Percentiles rank a stretch among this genome's conserved stretches.
phyloP scores from a whole-genome alignment of 306 rosid species.

The Coriaria nepalensis region DNA sequence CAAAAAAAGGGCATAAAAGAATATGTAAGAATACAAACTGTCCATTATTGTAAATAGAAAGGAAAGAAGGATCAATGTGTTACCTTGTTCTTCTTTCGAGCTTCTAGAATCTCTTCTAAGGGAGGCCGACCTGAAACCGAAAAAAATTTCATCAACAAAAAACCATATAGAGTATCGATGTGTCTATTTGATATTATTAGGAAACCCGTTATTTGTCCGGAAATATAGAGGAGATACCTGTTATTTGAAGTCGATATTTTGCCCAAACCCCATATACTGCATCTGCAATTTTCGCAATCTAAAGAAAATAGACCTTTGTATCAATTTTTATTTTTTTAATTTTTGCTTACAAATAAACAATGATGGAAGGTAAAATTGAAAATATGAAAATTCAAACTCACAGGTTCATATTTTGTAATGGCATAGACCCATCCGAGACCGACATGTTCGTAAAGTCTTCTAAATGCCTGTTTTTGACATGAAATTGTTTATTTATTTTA shows the following conservation, averaged over 20 bases:
- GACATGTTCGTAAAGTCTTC: slow-evolving; percentile 69
- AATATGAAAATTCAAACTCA: slow-evolving; percentile 20
- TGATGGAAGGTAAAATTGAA: slow-evolving; percentile 10
- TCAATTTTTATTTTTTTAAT: slow-evolving; percentile 11
- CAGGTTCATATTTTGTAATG: slow-evolving; percentile 70
- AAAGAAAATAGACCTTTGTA: slow-evolving; percentile 12
- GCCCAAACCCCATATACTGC: slow-evolving; percentile 75
- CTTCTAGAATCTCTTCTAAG: slow-evolving; percentile 54
- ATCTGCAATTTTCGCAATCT: slow-evolving; percentile 61
- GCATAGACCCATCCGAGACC: slow-evolving; percentile 97
- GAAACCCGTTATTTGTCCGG: neutral
- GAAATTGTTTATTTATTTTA: neutral
- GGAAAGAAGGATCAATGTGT: neutral
- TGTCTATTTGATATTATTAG: neutral
- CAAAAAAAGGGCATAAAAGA: neutral
- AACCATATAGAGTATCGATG: too few species aligned
- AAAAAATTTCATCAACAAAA: neutral
- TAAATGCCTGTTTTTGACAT: slow-evolving; percentile 43
- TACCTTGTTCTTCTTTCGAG: slow-evolving; percentile 60
- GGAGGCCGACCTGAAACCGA: slow-evolving; percentile 64
- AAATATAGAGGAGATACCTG: slow-evolving; percentile 28
- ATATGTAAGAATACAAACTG: neutral
- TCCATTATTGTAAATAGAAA: neutral
- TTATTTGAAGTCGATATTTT: slow-evolving; percentile 72
- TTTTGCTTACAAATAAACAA: neutral